A percentile compares a stretch with the other conserved stretches of the same genome.
phyloP scores from a whole-genome alignment of 2,329 filamentous ascomycete species.

The Cladophialophora immunda region DNA sequence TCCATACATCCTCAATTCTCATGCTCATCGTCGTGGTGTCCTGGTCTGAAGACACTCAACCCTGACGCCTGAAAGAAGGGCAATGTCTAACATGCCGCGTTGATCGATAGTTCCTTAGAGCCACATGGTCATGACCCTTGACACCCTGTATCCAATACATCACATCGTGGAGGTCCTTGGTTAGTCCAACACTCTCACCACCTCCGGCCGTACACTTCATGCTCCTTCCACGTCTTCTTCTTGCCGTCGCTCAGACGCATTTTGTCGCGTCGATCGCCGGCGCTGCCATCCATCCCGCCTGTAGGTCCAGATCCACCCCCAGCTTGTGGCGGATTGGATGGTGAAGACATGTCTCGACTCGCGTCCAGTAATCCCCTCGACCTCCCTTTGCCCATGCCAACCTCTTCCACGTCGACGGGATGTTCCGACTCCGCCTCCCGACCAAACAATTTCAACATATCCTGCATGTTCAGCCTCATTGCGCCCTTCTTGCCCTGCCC shows the following conservation, averaged over 20 bases:
- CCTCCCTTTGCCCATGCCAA: constrained; percentile 14
- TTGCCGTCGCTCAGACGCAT: constrained; percentile 22
- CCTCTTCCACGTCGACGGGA: constrained; percentile 26
- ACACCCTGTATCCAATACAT: not conserved
- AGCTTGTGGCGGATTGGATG: not conserved
- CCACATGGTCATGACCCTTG: too few species aligned
- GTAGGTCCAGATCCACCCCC: not conserved
- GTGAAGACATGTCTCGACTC: not conserved
- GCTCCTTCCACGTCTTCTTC: constrained; percentile 28
- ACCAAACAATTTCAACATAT: constrained; percentile 90
- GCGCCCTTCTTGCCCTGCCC: constrained; percentile 67
- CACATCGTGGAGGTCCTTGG: not conserved
- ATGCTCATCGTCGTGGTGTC: not conserved
- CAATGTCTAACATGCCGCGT: not conserved
- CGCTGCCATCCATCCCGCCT: constrained; percentile 8
- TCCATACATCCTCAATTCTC: not conserved
- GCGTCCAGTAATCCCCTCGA: constrained; percentile 25
- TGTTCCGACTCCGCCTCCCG: constrained; percentile 67
- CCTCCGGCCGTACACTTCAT: constrained; percentile 33
- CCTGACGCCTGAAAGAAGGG: not conserved
- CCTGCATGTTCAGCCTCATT: constrained; percentile 87
- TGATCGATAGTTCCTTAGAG: not conserved
- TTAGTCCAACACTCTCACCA: constrained; percentile 26
- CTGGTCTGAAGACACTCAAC: not conserved
- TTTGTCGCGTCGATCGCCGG: constrained; percentile 19